Evolutionary conservation across 1,284 basidiomycete species (phyloP), one percentile per base, ranked within the genome.

Genomic region (Sporisorium reilianum): DNA sequence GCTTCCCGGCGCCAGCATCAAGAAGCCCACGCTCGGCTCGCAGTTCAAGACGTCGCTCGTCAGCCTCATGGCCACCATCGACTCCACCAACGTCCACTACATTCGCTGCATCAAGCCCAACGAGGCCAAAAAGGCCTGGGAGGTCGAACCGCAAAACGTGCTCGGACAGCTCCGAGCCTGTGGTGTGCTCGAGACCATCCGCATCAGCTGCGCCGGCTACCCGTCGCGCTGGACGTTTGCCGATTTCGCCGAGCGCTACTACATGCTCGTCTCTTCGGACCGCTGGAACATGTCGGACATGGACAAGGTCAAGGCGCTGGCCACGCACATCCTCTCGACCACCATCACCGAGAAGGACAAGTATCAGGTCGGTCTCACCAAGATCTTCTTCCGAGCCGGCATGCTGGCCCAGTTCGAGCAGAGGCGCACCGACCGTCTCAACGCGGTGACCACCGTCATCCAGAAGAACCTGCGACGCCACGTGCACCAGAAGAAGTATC

Each of bases 71-170:
- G 93, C 96, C 53, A 99, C 97, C 0, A 92, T 99, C 78, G 93
- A 94, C 81, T 91, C 93, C 70, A 99, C 97, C 23, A 98, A 99
- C 81, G 97, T 97, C 1, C 97, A 99, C 85, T 99, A 99, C 85
- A 99, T 99, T 80, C 91, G 97, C 57, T 99, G 97, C 86, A 99
- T 99, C 88, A 99, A 99, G 86, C 97, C 97, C 2, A 99, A 99
- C 85, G 97, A 99, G 83, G 89, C 90, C 71, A 99, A 99, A 87
- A 90, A 89, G 65, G 95, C 97, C 22, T 99, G 97, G 97, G 93
- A 95, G 84, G 95, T 98, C 80, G 91, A 93, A 60, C 93, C 96
- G 26, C 94, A 96, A 78, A 95, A 98, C 85, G 96, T 99, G 18
- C 87, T 99, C 41, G 91, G 94, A 34, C 97, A 99, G 85, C 88